Percentiles rank a stretch among this genome's conserved stretches.
Evolutionary conservation across 192 early-diverging fungal species (phyloP).

Genomic region (Mortierella claussenii): DNA sequence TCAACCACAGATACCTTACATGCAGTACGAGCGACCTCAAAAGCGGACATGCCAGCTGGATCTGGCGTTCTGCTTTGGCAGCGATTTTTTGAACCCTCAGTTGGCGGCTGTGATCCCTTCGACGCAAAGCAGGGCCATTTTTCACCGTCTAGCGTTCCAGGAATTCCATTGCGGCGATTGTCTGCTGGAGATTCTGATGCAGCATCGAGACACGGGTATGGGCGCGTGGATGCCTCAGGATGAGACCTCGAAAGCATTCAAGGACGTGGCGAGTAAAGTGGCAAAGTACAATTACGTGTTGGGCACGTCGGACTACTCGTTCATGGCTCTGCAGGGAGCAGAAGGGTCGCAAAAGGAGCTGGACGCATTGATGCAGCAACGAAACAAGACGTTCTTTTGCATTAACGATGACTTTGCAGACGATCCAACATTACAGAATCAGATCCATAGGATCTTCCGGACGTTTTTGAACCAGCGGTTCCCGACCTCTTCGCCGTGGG

Average conservation of each 20-base stretch:
- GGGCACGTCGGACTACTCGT: constrained; percentile 42
- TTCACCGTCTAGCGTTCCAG: constrained; percentile 28
- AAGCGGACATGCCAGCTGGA: constrained; percentile 35
- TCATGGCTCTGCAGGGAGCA: constrained; percentile 20
- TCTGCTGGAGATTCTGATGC: constrained; percentile 40
- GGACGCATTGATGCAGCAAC: background rate
- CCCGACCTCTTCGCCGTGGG: constrained; percentile 20
- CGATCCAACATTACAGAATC: constrained; percentile 4
- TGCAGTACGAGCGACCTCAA: constrained; percentile 21
- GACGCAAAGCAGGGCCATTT: constrained; percentile 7
- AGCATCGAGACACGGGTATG: constrained; percentile 27
- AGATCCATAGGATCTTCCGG: constrained; percentile 17
- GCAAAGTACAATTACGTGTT: constrained; percentile 37
- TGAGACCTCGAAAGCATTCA: constrained; percentile 23
- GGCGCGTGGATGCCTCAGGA: constrained; percentile 31
- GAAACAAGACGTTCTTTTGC: constrained; percentile 38
- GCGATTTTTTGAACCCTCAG: constrained; percentile 27
- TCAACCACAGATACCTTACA: constrained; percentile 32
- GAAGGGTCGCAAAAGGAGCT: constrained; percentile 10
- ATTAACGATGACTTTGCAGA: constrained; percentile 46
- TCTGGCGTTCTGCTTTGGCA: constrained; percentile 41
- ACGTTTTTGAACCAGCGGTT: constrained; percentile 35
- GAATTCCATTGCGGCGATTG: constrained; percentile 56
- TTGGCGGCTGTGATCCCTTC: background rate
- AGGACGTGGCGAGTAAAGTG: constrained; percentile 6